Conservation (phyloP, 106 monocot species). For the Dendrobium huoshanense region DNA sequence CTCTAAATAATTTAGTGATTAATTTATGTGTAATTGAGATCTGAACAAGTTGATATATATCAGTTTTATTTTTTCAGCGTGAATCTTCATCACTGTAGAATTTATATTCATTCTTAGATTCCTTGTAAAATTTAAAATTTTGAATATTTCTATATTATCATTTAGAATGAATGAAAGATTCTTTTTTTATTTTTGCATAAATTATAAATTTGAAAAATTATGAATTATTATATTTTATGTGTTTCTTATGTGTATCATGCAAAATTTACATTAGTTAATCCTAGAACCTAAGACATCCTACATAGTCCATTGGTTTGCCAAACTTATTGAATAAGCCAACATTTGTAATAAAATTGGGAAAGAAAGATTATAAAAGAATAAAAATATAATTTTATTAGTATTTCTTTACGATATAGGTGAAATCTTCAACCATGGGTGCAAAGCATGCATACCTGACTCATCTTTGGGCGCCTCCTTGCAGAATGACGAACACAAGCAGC, state of each 20-base stretch:
- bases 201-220: neutral
- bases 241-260: neutral
- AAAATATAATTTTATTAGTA: neutral
- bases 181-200: neutral
- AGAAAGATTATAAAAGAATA: neutral
- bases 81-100: neutral
- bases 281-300: too few relatives aligned
- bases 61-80: neutral
- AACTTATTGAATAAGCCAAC: too few relatives aligned
- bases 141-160: neutral
- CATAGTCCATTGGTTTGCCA: too few relatives aligned
- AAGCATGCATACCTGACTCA: constrained; percentile 70
- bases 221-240: neutral
- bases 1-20: neutral
- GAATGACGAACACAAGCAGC: constrained; percentile 84
- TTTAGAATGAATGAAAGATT: neutral
- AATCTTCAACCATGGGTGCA: neutral
- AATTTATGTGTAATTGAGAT: neutral
- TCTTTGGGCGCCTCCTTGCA: constrained; percentile 80
- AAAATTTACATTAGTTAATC: too few relatives aligned
- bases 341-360: too few relatives aligned
- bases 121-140: neutral
- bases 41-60: neutral
- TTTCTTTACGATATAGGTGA: neutral
- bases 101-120: neutral